Evolutionary conservation across 331 rosid genomes (phyloP).

Genomic region (Pyracantha coccinea): DNA sequence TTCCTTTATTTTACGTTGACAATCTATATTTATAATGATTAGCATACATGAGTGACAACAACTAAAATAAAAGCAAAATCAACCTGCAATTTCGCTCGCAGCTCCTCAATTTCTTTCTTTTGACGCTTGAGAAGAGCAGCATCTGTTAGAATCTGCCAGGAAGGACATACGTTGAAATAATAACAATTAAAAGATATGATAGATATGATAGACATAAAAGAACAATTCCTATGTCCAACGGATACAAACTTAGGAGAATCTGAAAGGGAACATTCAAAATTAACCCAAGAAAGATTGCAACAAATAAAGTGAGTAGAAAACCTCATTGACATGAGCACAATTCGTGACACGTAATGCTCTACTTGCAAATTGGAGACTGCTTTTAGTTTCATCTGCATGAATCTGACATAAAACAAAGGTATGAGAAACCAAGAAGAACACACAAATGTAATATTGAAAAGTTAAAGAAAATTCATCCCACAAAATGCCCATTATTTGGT

Average conservation of each 20-base stretch:
- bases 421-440: slow-evolving; percentile 14
- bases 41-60: slow-evolving; percentile 1
- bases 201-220: slow-evolving; percentile 5
- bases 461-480: not conserved
- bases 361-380: slow-evolving; percentile 97
- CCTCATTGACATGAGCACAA: slow-evolving; percentile 97
- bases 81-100: slow-evolving; percentile 89
- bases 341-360: slow-evolving; percentile 93
- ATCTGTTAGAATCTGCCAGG: slow-evolving; percentile 82
- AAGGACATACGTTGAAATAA: slow-evolving; percentile 8
- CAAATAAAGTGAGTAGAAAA: slow-evolving; percentile 15
- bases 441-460: not conserved
- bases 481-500: not conserved
- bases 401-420: slow-evolving; percentile 43
- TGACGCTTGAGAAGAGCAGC: slow-evolving; percentile 98
- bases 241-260: slow-evolving; percentile 1
- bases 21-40: not conserved
- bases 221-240: not conserved
- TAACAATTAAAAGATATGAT: not conserved
- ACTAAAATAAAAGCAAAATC: slow-evolving; percentile 6
- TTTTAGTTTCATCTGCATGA: slow-evolving; percentile 95
- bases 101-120: slow-evolving; percentile 92
- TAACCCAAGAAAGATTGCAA: slow-evolving; percentile 1
- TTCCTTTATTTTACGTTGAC: slow-evolving; percentile 12
- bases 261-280: not conserved